Percentiles rank a stretch among this genome's conserved stretches.
Evolutionary conservation across 192 early-diverging fungal genomes (phyloP).

Genomic region (Piromyces sp.): DNA sequence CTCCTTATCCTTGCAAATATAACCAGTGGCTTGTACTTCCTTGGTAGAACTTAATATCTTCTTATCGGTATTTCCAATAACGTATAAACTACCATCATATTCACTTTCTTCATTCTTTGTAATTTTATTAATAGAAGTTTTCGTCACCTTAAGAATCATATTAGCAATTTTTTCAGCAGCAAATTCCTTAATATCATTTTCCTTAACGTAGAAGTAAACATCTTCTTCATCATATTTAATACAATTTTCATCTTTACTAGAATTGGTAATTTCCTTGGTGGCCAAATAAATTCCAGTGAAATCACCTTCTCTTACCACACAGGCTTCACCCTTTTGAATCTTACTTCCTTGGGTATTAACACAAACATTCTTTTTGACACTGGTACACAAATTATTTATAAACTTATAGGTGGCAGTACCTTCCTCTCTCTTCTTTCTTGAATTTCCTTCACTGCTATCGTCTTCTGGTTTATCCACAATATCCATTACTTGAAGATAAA

Average conservation of each 20-base stretch:
- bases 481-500: too few relatives aligned
- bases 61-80: too few relatives aligned
- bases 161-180: not conserved
- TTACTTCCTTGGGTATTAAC: not conserved
- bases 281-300: not conserved
- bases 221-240: not conserved
- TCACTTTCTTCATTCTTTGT: too few relatives aligned
- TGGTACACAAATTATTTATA: not conserved
- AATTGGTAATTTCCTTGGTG: not conserved
- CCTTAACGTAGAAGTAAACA: not conserved
- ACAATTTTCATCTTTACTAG: not conserved
- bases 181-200: not conserved
- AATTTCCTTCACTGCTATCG: not conserved
- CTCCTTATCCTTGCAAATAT: too few relatives aligned
- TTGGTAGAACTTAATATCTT: too few relatives aligned
- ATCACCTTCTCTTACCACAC: not conserved
- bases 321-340: too few relatives aligned
- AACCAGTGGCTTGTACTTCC: too few relatives aligned
- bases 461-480: too few relatives aligned
- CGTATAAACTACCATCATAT: too few relatives aligned
- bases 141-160: not conserved
- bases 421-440: not conserved
- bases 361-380: not conserved
- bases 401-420: too few relatives aligned
- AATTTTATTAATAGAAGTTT: too few relatives aligned